Evolutionary conservation across 1,284 basidiomycete genomes (phyloP), one percentile per base, ranked within the genome.

Genomic region (Leccinum olivaceoglutinosum): DNA sequence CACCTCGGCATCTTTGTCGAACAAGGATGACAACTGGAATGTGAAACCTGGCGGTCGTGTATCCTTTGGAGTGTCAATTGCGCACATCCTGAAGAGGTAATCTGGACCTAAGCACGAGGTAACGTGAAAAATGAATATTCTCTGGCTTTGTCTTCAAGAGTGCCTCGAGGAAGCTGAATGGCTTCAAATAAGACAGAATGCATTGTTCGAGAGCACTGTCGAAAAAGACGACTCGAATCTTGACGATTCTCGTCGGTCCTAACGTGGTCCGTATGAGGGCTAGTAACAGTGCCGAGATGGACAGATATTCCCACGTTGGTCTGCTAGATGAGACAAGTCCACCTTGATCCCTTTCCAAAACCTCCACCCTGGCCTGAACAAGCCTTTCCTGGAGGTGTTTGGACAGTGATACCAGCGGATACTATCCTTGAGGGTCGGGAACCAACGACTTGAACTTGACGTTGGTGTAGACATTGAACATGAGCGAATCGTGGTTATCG

Each of bases 291-390:
- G 1, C 85, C 85, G 14, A 87, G 77, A 67, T 82, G 78, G 18
- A 85, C 75, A 12, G 77, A 70, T 1, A 75, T 64, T 3, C 68
- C 64, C 1, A 63, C 61, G 16, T 64, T 66, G 0, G 65, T 70
- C 59, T 79, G 71, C 78, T 81, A 82, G 25, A 87, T 70, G 1
- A 88, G 38, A 88, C 76, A 1, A 89, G 79, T 4, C 83, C 82
- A 2, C 86, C 86, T 65, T 79, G 78, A 78, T 75, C 2, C 76
- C 74, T 65, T 85, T 77, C 87, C 86, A 89, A 68, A 82, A 87
- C 1, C 72, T n/a, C n/a, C 65, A 2, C 71, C 18, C 46, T 76
- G 69, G 0, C 66, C 25, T n/a, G 77, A 68, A n/a, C 82, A 79
- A 14, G 84, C 83, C 59, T 74, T 76, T 0, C 84, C 84, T 4